Base-by-base conservation (phyloP, 306 rosid species). In the Coriaria nepalensis region DNA sequence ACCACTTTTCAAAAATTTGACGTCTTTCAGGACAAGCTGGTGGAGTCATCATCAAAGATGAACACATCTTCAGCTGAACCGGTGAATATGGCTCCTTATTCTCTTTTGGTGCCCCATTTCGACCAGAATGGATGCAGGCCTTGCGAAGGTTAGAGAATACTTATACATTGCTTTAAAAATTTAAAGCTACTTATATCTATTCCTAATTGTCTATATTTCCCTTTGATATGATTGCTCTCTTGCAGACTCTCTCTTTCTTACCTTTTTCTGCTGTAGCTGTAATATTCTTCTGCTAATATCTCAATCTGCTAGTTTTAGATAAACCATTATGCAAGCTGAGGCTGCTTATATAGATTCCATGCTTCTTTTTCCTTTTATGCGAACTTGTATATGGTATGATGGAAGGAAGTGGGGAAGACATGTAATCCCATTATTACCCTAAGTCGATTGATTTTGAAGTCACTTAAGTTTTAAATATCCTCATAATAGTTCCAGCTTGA, bases 11-110 rank as follows among this genome's bases (percentile, higher is more conserved):
- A 76, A 80, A 86, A 78, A 77, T 52, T 74, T 73, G 55, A 72
- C 73, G 73, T 79, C 81, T 75, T 79, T 85, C 87, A 90, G 98
- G 98, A 85, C 79, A 90, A 85, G 72, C 75, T 79, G 40, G 53
- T 64, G 71, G 81, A 85, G 68, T 78, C 78, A 47, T 59, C 87
- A 50, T 77, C 71, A 11, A 83, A 79, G 66, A 40, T 69, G 64
- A 73, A 57, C 61, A 49, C 72, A 50, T 73, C 71, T 55, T 65
- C 95, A 35, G 53, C 69, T 63, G 60, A 70, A 2, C 73, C 68
- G 13, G 66, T 69, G 40, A 69, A 66, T 65, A 59, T 75, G 72
- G 64, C 70, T 49, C 63, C 82, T 29, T 81, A 73, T 77, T 74
- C 94, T 59, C 65, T 34, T 47, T 60, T 75, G 73, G 53, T 69